Evolutionary conservation across 2,329 filamentous ascomycete genomes (phyloP).

Genomic region (Fusarium camptoceras): DNA sequence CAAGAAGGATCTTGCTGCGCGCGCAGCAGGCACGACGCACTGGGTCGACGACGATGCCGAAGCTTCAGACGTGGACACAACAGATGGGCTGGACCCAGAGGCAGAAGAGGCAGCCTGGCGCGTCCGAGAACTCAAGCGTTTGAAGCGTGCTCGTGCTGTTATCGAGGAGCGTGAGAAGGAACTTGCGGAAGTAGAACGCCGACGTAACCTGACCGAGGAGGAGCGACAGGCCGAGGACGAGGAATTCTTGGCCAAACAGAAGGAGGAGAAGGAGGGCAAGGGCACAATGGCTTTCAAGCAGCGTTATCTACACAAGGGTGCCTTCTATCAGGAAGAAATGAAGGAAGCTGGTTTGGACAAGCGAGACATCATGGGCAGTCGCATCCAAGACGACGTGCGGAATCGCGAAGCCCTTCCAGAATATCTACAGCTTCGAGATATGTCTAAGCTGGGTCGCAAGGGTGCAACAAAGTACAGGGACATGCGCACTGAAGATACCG

Average conservation of each 20-base stretch:
- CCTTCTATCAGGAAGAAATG: conserved; percentile 89
- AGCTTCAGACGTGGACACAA: conserved; percentile 85
- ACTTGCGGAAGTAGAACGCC: conserved; percentile 87
- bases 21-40: conserved; percentile 80
- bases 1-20: conserved; percentile 80
- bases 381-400: conserved; percentile 83
- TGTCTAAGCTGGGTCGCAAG: conserved; percentile 93
- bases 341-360: conserved; percentile 80
- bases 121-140: conserved; percentile 86
- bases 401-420: conserved; percentile 88
- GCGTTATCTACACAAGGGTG: conserved; percentile 96
- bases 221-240: conserved; percentile 89
- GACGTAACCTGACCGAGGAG: conserved; percentile 86
- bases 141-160: conserved; percentile 86
- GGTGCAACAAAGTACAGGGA: conserved; percentile 92
- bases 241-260: conserved; percentile 79
- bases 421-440: conserved; percentile 91
- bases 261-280: conserved; percentile 79
- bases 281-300: conserved; percentile 93
- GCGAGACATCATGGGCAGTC: conserved; percentile 86
- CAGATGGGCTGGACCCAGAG: conserved; percentile 85
- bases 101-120: conserved; percentile 95
- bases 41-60: conserved; percentile 85
- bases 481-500: conserved; percentile 89
- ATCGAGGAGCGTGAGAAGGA: conserved; percentile 89